Evolutionary conservation across 2,329 filamentous ascomycete species (phyloP).

Genomic region (Tolypocladium ophioglossoides): DNA sequence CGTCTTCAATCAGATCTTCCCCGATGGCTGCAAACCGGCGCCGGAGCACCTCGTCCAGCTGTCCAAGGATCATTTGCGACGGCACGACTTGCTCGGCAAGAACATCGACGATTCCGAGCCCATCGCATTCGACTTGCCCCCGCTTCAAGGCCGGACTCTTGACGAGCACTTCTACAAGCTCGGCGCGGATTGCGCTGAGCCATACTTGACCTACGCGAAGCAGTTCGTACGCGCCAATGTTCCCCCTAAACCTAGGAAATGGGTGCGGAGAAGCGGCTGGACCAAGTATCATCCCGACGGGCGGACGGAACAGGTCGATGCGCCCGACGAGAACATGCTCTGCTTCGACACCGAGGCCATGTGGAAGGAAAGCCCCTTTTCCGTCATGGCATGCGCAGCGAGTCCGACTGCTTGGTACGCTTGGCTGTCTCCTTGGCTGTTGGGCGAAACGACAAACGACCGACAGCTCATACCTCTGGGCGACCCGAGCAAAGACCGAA

Average conservation of each 20-base stretch:
- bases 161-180: constrained; percentile 93
- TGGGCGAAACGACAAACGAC: constrained; percentile 68
- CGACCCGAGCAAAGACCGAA: constrained; percentile 57
- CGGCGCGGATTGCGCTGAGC: constrained; percentile 77
- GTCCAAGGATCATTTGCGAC: constrained; percentile 68
- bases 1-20: constrained; percentile 78
- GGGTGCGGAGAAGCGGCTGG: constrained; percentile 78
- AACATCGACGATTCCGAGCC: constrained; percentile 68
- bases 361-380: constrained; percentile 86
- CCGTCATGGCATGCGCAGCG: constrained; percentile 92
- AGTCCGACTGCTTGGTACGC: constrained; percentile 91
- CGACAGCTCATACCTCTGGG: constrained; percentile 82
- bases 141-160: constrained; percentile 66
- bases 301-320: constrained; percentile 55
- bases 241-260: constrained; percentile 53
- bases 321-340: constrained; percentile 70
- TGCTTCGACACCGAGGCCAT: constrained; percentile 96
- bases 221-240: constrained; percentile 56
- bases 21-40: constrained; percentile 40
- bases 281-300: constrained; percentile 81
- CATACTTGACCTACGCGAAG: constrained; percentile 67
- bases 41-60: constrained; percentile 67
- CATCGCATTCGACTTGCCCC: constrained; percentile 77
- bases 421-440: constrained; percentile 91
- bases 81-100: constrained; percentile 84